A percentile compares a stretch with the other conserved stretches of the same genome.
These are phyloP conservation scores for Arthrobotrys musiformis DNA, from an alignment of 2,329 filamentous ascomycete species.

Conservation along the genomic window DNA sequence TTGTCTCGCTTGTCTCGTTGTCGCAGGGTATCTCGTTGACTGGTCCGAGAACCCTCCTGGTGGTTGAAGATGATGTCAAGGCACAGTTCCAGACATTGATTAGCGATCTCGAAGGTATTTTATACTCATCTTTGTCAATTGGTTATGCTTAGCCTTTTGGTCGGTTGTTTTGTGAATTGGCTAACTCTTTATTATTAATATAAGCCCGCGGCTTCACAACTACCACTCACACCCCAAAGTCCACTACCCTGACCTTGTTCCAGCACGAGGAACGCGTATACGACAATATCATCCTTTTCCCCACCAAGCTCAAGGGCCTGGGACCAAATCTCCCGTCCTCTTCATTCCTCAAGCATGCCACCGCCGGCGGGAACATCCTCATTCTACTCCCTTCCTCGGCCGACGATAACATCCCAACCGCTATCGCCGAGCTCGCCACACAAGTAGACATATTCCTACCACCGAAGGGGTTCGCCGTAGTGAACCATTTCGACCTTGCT, in stretches of 20 bases:
- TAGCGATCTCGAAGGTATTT: slow-evolving; percentile 74
- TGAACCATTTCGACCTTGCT: slow-evolving; percentile 98
- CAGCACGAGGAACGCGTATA: slow-evolving; percentile 85
- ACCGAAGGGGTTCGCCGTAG: slow-evolving; percentile 82
- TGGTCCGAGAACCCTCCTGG: slow-evolving; percentile 82
- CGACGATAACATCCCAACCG: slow-evolving; percentile 65
- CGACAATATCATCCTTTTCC: slow-evolving; percentile 90
- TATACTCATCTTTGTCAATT: slow-evolving; percentile 36
- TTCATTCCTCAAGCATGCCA: slow-evolving; percentile 87
- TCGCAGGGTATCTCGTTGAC: slow-evolving; percentile 62
- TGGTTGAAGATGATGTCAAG: slow-evolving; percentile 87
- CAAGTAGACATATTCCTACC: slow-evolving; percentile 81
- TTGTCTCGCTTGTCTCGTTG: slow-evolving; percentile 55
- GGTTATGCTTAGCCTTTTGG: slow-evolving; percentile 42
- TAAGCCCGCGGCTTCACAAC: slow-evolving; percentile 84
- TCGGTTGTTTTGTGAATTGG: neutral
- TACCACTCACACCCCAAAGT: slow-evolving; percentile 84
- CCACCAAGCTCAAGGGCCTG: slow-evolving; percentile 89
- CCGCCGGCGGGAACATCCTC: slow-evolving; percentile 89
- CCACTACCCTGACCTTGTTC: slow-evolving; percentile 80
- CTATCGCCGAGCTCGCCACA: slow-evolving; percentile 57
- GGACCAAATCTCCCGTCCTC: slow-evolving; percentile 89
- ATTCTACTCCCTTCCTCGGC: slow-evolving; percentile 80
- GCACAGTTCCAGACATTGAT: slow-evolving; percentile 84
- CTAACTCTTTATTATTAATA: slow-evolving; percentile 6